Conservation (phyloP, 1,284 basidiomycete species). For the Cutaneotrichosporon sp. region DNA sequence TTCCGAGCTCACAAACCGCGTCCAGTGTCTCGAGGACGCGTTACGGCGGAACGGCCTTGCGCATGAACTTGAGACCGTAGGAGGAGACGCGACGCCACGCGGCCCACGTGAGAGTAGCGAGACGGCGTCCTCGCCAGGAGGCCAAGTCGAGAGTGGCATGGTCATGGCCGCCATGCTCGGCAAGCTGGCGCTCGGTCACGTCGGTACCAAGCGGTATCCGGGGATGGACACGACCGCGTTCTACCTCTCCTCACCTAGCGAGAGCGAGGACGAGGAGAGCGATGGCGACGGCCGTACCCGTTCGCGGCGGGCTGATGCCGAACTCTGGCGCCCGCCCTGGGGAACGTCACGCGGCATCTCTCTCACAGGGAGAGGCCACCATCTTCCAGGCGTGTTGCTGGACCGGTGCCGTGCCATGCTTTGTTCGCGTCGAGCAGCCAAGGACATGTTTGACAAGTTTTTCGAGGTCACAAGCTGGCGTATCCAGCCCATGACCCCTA, state of each 20-base stretch:
- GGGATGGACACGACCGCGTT: slow-evolving; percentile 27
- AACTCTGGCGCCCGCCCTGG: slow-evolving; percentile 20
- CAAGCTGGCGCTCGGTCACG: slow-evolving; percentile 22
- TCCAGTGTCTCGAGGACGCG: slow-evolving; percentile 23
- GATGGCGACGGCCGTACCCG: slow-evolving; percentile 6
- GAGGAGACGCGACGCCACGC: slow-evolving; percentile 4
- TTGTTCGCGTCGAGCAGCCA: slow-evolving; percentile 15
- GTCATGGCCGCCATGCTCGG: slow-evolving; percentile 29
- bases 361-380: slow-evolving; percentile 15
- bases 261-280: slow-evolving; percentile 20
- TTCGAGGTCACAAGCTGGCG: slow-evolving; percentile 24
- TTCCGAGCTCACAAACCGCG: slow-evolving; percentile 21
- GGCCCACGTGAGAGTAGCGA: neutral
- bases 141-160: slow-evolving; percentile 7
- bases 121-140: neutral
- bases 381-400: slow-evolving; percentile 20
- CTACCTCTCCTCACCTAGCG: slow-evolving; percentile 21
- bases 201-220: slow-evolving; percentile 19
- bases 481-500: slow-evolving; percentile 25
- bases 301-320: slow-evolving; percentile 7
- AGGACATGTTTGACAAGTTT: slow-evolving; percentile 25
- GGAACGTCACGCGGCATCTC: slow-evolving; percentile 15
- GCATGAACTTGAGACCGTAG: slow-evolving; percentile 12
- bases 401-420: slow-evolving; percentile 24
- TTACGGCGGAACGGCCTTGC: slow-evolving; percentile 18